Base-by-base conservation (phyloP, 352 stramenopile species). In the Globisporangium heterothallicum region DNA sequence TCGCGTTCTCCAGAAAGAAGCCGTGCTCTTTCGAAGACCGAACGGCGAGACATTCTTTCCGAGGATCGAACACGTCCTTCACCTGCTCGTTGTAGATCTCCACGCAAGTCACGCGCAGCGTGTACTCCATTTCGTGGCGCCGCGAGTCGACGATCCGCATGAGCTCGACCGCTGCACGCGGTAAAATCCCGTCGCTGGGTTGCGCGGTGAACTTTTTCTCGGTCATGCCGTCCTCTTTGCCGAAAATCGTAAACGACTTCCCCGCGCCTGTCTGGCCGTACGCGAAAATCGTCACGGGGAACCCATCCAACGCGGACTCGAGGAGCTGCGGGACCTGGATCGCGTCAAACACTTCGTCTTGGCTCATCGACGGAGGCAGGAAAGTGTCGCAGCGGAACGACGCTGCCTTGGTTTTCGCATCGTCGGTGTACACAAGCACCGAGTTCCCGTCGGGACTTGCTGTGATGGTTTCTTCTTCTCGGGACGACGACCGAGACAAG, bases 1-100 rank as follows among this genome's bases (percentile, higher is more conserved):
- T 88, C 2, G 78, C 78, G 40, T 86, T 84, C 42, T 90, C 78
- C 18, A 90, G 58, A 40, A 79, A 88, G 55, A 88, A 85, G 12
- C 72, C 76, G 46, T 85, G 72, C 19, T 75, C 66, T 19, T 83
- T 84, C 9, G 71, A 75, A 18, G 74, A 79, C 1, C 79, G 79
- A 35, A 90, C 70, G 0, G 57, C 45, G 27, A 90, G 49, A 16
- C 72, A 68, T 41, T 86, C 71, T 29, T 85, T 82, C 13, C 67
- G 74, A 6, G 74, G 54, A 21, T 86, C 75, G 29, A 87, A 87
- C 5, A 86, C 61, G 43, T 88, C 79, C 3, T 70, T 66, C 19
- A 88, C 76, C 44, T 74, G 64, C 44, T 88, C 79, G 41, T 87
- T 88, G 71, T 88, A 90, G 49, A 90, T 84, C 59, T 90, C 79